A percentile compares a stretch with the other conserved stretches of the same genome.
Conservation (phyloP, 2,329 filamentous ascomycete species). For the Ophiostoma himal-ulmi region DNA sequence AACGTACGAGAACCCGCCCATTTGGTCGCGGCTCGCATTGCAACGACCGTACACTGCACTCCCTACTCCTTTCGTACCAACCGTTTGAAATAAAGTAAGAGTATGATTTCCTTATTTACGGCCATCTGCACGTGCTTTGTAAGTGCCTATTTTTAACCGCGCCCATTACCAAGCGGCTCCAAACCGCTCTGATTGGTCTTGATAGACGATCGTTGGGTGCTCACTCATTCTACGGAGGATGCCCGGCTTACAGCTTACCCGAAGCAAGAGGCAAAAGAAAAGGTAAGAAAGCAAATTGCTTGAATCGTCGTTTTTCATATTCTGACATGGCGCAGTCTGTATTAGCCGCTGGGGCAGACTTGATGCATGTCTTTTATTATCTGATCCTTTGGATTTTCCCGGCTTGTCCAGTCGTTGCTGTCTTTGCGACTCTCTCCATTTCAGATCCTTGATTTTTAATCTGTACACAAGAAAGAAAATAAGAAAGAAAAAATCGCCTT, state of each 20-base stretch:
- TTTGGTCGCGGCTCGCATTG: constrained; percentile 13
- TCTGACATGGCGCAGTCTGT: neutral
- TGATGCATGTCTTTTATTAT: too few relatives aligned
- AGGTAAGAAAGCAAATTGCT: too few relatives aligned
- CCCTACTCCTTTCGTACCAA: too few relatives aligned
- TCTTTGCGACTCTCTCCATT: neutral
- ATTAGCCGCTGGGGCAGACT: neutral
- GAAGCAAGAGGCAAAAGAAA: neutral
- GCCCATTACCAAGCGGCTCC: constrained; percentile 24
- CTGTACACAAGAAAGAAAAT: neutral
- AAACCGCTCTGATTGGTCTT: constrained; percentile 19
- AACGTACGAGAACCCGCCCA: constrained; percentile 10
- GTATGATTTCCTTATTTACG: neutral
- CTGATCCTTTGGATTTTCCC: neutral
- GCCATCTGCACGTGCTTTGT: constrained; percentile 24
- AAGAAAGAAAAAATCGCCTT: neutral
- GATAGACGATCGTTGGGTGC: neutral
- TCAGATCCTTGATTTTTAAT: too few relatives aligned
- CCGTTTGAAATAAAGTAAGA: neutral
- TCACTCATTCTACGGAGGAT: neutral
- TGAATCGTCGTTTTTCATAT: too few relatives aligned
- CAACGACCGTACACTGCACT: neutral
- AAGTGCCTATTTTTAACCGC: constrained; percentile 25
- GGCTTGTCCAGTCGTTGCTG: neutral
- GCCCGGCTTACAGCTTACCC: neutral